A percentile compares a stretch with the other conserved stretches of the same genome.
Evolutionary conservation across 306 rosid genomes (phyloP).

Genomic region (Medicago arabica): DNA sequence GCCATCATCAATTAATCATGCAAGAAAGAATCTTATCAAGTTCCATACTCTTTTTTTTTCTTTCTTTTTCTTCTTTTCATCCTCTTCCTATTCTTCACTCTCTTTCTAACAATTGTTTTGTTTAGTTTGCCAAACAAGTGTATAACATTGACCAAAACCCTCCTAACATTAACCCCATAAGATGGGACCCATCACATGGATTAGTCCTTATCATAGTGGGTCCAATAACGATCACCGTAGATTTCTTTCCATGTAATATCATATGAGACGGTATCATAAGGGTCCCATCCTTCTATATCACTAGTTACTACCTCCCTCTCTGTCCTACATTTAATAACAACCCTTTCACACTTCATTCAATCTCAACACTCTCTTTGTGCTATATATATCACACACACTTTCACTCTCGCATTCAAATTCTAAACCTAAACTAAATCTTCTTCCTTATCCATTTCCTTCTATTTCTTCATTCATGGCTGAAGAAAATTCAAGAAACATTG

Average conservation of each 20-base stretch:
- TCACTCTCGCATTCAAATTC: constrained; percentile 29
- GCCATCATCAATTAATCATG: constrained; percentile 42
- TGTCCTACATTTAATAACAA: background rate
- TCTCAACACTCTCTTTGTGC: constrained; percentile 20
- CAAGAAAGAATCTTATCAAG: constrained; percentile 44
- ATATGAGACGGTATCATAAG: constrained; percentile 29
- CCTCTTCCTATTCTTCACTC: constrained; percentile 28
- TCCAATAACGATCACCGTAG: constrained; percentile 46
- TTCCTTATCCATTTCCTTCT: background rate
- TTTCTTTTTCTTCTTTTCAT: background rate
- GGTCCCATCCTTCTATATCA: constrained; percentile 40
- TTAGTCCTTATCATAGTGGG: constrained; percentile 32
- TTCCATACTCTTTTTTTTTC: constrained; percentile 15
- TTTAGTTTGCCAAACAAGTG: constrained; percentile 32
- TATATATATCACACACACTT: constrained; percentile 30
- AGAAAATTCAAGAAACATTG: constrained; percentile 35
- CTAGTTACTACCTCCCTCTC: constrained; percentile 26
- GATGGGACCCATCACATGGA: constrained; percentile 56
- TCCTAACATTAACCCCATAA: constrained; percentile 17
- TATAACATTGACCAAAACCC: constrained; percentile 39
- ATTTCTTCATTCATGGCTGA: constrained; percentile 23
- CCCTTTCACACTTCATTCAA: background rate
- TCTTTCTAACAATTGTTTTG: background rate
- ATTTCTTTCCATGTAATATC: constrained; percentile 34
- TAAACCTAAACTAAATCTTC: background rate